phyloP scores from a whole-genome alignment of 1,284 basidiomycete species.

The Kwoniella shivajii region DNA sequence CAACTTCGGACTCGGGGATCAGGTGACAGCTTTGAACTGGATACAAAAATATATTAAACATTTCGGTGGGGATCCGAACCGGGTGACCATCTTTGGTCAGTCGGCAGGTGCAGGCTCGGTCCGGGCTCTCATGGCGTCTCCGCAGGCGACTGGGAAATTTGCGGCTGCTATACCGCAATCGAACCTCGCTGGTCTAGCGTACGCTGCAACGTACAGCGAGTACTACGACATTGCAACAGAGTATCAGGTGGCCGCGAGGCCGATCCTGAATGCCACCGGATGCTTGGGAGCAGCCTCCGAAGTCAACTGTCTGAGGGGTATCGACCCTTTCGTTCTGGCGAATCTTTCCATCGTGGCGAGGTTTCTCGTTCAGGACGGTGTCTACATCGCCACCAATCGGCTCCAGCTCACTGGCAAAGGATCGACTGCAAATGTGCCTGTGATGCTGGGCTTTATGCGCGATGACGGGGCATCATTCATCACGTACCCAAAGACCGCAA shows the following conservation, averaged over 20 bases:
- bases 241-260: slow-evolving; percentile 44
- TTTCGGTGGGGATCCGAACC: slow-evolving; percentile 49
- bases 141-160: slow-evolving; percentile 57
- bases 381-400: slow-evolving; percentile 54
- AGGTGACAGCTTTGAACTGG: slow-evolving; percentile 47
- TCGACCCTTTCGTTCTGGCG: slow-evolving; percentile 50
- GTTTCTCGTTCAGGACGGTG: slow-evolving; percentile 58
- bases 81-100: slow-evolving; percentile 60
- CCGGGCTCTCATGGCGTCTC: slow-evolving; percentile 56
- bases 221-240: slow-evolving; percentile 54
- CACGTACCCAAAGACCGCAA: slow-evolving; percentile 12
- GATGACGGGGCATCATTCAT: slow-evolving; percentile 54
- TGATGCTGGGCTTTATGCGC: slow-evolving; percentile 59
- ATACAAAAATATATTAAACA: slow-evolving; percentile 41
- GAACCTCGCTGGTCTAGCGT: slow-evolving; percentile 58
- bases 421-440: slow-evolving; percentile 56
- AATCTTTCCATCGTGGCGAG: slow-evolving; percentile 50
- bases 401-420: slow-evolving; percentile 55
- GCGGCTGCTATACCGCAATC: slow-evolving; percentile 59
- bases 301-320: slow-evolving; percentile 48
- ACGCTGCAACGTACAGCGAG: slow-evolving; percentile 55
- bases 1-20: slow-evolving; percentile 57
- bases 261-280: slow-evolving; percentile 51
- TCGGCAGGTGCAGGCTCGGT: slow-evolving; percentile 60
- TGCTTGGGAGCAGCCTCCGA: slow-evolving; percentile 37